Conservation (phyloP, 192 early-diverging fungal species). For the Podila minutissima region DNA sequence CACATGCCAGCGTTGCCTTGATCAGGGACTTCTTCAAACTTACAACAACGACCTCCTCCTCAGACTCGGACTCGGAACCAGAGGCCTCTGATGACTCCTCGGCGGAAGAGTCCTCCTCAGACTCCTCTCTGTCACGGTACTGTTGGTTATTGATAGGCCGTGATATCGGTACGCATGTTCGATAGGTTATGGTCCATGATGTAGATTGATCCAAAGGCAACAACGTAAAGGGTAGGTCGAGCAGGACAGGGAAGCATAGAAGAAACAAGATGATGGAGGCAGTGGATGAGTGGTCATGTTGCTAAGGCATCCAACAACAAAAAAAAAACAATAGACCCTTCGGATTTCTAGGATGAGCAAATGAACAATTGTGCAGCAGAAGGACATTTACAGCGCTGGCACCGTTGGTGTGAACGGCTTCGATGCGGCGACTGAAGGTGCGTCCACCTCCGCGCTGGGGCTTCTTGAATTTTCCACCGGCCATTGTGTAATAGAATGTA, state of each 20-base stretch:
- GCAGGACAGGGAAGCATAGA: neutral
- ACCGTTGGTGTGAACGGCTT: constrained; percentile 42
- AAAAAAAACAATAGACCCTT: neutral
- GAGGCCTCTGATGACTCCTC: constrained; percentile 41
- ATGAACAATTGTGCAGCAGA: no score
- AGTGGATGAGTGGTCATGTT: no score
- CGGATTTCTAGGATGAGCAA: neutral
- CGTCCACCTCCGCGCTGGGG: constrained; percentile 51
- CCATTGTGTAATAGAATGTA: constrained; percentile 23
- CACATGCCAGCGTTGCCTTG: neutral
- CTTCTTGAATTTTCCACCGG: constrained; percentile 54
- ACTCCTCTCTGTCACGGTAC: constrained; percentile 49
- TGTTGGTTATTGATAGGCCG: neutral
- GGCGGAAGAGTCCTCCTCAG: constrained; percentile 33
- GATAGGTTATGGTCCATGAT: no score
- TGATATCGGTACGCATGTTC: no score
- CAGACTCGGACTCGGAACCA: constrained; percentile 40
- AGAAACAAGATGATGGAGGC: neutral
- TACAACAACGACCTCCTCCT: constrained; percentile 29
- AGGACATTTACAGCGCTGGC: constrained; percentile 19
- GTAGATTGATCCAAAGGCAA: no score
- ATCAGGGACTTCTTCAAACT: neutral
- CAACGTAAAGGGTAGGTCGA: neutral
- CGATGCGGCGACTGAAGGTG: constrained; percentile 51
- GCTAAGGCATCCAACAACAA: neutral